These are phyloP conservation scores for Fusarium sp. DNA, from an alignment of 2,329 filamentous ascomycete species.

Conservation along the genomic window DNA sequence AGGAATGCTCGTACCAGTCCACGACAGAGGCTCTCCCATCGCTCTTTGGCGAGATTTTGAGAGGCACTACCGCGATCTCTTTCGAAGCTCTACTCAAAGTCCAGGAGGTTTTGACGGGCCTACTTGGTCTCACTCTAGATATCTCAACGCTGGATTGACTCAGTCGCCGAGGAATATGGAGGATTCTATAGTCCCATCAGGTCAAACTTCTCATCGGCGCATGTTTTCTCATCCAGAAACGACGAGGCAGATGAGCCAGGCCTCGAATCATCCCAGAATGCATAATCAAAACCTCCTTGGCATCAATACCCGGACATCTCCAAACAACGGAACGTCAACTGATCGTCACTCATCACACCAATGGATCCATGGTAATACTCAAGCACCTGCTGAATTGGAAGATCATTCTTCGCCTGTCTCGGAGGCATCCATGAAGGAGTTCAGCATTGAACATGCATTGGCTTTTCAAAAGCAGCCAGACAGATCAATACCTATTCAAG, in stretches of 20 bases:
- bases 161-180: not conserved
- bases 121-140: not conserved
- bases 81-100: not conserved
- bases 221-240: not conserved
- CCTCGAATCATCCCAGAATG: not conserved
- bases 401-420: not conserved
- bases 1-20: constrained; percentile 4
- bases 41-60: constrained; percentile 1
- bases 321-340: not conserved
- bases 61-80: not conserved
- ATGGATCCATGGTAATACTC: no score
- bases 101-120: no score
- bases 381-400: not conserved
- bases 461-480: not conserved
- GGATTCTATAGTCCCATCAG: not conserved
- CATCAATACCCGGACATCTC: not conserved
- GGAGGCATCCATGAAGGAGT: not conserved
- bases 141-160: not conserved
- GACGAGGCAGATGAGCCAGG: not conserved
- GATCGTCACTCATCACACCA: not conserved
- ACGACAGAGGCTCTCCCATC: not conserved
- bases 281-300: not conserved
- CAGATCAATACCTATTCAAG: not conserved
- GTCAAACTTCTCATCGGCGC: not conserved
- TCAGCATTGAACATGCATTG: not conserved